Evolutionary conservation across 371 early-diverging fungal species (phyloP).

Genomic region (Dichotomocladium elegans): DNA sequence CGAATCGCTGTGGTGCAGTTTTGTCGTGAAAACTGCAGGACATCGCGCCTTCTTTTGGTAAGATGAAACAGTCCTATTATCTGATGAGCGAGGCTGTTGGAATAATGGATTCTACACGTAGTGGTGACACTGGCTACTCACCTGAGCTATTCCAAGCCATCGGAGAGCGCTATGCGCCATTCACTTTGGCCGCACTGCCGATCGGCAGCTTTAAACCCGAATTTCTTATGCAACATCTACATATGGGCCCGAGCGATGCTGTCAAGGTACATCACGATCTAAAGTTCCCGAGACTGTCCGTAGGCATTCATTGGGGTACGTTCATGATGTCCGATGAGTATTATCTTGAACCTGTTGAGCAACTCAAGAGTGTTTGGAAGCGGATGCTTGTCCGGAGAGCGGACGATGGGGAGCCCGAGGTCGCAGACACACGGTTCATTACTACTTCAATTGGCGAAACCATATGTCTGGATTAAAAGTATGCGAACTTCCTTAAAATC

Average conservation of each 20-base stretch:
- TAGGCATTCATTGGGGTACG: conserved; percentile 62
- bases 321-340: conserved; percentile 67
- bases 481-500: too few relatives aligned
- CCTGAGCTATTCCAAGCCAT: conserved; percentile 54
- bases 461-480: conserved; percentile 2
- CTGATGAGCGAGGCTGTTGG: too few relatives aligned
- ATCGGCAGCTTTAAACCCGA: conserved; percentile 56
- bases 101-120: conserved; percentile 1
- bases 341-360: conserved; percentile 58
- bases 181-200: conserved; percentile 55
- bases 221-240: conserved; percentile 43
- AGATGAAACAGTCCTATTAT: too few relatives aligned
- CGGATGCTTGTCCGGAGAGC: background rate
- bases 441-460: conserved; percentile 31
- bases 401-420: background rate
- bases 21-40: conserved; percentile 40
- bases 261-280: conserved; percentile 49
- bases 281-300: conserved; percentile 29
- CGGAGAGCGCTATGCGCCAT: conserved; percentile 45
- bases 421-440: conserved; percentile 23
- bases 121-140: conserved; percentile 62
- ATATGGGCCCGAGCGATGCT: conserved; percentile 58
- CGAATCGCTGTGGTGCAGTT: conserved; percentile 57
- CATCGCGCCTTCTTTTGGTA: conserved; percentile 55
- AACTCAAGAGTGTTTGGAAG: conserved; percentile 31